Conservation (phyloP, 1,284 basidiomycete species). For the Puccinia triticina region DNA sequence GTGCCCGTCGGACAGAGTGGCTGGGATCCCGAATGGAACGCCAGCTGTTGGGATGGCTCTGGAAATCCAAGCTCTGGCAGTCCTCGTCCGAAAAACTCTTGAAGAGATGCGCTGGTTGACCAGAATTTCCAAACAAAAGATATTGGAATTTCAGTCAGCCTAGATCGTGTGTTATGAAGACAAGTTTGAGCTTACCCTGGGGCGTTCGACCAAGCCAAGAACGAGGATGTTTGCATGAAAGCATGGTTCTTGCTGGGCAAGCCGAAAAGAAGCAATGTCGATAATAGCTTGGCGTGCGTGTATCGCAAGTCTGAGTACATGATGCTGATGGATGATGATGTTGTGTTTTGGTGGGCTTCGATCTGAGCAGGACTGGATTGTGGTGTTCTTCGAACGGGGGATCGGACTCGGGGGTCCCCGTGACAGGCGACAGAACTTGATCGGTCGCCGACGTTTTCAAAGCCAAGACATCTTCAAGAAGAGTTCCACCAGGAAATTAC, state of each 20-base stretch:
- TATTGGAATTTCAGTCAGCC: neutral
- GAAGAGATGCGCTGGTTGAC: neutral
- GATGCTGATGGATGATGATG: neutral
- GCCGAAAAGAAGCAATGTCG: slow-evolving; percentile 9
- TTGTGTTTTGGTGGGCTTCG: neutral
- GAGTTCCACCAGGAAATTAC: neutral
- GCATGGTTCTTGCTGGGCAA: neutral
- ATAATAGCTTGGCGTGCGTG: neutral
- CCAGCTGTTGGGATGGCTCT: neutral
- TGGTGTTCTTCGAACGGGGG: neutral
- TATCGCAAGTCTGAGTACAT: neutral
- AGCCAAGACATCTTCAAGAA: neutral
- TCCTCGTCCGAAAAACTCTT: neutral
- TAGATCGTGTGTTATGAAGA: neutral
- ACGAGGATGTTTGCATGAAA: slow-evolving; percentile 25
- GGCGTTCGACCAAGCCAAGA: slow-evolving; percentile 39
- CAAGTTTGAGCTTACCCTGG: slow-evolving; percentile 26
- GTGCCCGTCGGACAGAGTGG: slow-evolving; percentile 18
- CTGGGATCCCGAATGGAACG: neutral
- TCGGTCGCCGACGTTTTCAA: neutral
- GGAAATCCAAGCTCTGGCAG: neutral
- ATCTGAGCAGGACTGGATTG: neutral
- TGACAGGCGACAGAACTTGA: no score
- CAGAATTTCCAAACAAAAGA: neutral
- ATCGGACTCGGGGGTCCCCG: neutral